Evolutionary conservation across 2,329 filamentous ascomycete species (phyloP).

Genomic region (Ophiostoma australiae): DNA sequence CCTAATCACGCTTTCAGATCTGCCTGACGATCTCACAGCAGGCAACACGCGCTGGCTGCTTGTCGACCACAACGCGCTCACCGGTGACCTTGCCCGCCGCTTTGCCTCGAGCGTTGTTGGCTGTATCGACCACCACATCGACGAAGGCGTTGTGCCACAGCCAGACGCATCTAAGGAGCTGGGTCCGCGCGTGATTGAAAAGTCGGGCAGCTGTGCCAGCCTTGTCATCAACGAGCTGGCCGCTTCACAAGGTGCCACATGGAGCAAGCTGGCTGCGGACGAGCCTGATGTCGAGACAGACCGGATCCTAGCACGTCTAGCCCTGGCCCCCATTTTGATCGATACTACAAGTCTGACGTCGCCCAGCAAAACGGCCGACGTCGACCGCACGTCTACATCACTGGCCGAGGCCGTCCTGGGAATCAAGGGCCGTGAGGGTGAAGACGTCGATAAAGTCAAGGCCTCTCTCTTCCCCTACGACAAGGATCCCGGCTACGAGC

Average conservation of each 20-base stretch:
- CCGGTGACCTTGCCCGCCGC: slow-evolving; percentile 51
- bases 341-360: slow-evolving; percentile 64
- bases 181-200: slow-evolving; percentile 55
- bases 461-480: not conserved
- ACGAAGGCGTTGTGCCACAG: slow-evolving; percentile 55
- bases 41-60: slow-evolving; percentile 64
- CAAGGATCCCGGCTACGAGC: slow-evolving; percentile 42
- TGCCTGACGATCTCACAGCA: slow-evolving; percentile 43
- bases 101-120: slow-evolving; percentile 49
- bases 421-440: slow-evolving; percentile 21
- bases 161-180: slow-evolving; percentile 35
- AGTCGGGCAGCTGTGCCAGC: slow-evolving; percentile 68
- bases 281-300: slow-evolving; percentile 38
- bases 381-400: slow-evolving; percentile 54
- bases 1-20: slow-evolving; percentile 57
- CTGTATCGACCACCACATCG: slow-evolving; percentile 74
- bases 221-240: slow-evolving; percentile 58
- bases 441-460: not conserved
- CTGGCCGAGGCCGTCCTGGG: slow-evolving; percentile 48
- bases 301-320: slow-evolving; percentile 54
- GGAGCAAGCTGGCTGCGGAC: slow-evolving; percentile 45
- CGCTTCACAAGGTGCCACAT: slow-evolving; percentile 34
- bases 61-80: slow-evolving; percentile 74
- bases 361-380: slow-evolving; percentile 59
- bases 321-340: slow-evolving; percentile 65